Conservation (phyloP, 164 flowering plant species). For the Aristolochia californica region DNA sequence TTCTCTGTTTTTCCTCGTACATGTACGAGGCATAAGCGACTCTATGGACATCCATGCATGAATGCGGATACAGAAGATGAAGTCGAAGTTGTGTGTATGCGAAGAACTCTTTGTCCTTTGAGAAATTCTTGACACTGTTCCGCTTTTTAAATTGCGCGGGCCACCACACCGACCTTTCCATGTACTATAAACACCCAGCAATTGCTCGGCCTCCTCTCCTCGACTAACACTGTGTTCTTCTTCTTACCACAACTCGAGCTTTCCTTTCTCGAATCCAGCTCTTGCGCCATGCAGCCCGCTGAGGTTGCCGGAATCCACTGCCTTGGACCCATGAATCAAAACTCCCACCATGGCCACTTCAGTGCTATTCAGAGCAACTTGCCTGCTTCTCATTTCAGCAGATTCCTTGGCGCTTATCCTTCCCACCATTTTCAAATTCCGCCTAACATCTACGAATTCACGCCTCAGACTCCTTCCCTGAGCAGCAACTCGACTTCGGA, state of each 20-base stretch:
- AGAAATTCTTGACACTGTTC: conserved; percentile 21
- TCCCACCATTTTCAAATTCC: conserved; percentile 13
- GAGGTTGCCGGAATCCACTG: conserved; percentile 29
- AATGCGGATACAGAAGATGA: background rate
- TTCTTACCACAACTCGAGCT: background rate
- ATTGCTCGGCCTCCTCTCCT: conserved; percentile 14
- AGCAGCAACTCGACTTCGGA: conserved; percentile 70
- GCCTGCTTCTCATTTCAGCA: conserved; percentile 18
- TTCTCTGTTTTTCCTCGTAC: background rate
- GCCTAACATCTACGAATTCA: conserved; percentile 22
- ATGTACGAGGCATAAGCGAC: background rate
- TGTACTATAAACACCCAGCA: conserved; percentile 31
- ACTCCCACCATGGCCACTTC: conserved; percentile 18
- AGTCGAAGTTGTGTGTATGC: conserved; percentile 5
- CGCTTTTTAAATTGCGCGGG: conserved; percentile 22
- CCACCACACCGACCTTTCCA: conserved; percentile 21
- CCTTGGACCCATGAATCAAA: conserved; percentile 21
- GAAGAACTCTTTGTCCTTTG: conserved; percentile 19
- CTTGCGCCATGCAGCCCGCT: conserved; percentile 21
- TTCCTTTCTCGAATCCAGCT: conserved; percentile 4
- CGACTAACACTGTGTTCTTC: background rate
- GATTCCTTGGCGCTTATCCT: conserved; percentile 21
- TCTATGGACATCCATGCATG: conserved; percentile 9
- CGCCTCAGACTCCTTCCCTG: conserved; percentile 1
- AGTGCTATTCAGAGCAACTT: conserved; percentile 23